Conservation (phyloP, 495 filamentous ascomycete species). For the Tuber borchii region DNA sequence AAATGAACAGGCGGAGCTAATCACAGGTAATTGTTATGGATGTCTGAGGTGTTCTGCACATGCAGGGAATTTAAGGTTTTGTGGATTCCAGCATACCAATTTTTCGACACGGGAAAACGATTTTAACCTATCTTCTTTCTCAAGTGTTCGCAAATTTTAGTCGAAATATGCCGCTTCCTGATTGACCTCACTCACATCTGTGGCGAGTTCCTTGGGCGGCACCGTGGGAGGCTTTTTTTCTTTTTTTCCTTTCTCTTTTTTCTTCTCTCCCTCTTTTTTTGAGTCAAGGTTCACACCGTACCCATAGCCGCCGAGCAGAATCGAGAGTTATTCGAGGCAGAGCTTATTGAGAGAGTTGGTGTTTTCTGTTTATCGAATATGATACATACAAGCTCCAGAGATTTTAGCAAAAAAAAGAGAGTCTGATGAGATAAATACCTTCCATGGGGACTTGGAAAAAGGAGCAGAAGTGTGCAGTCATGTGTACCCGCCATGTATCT, state of each 20-base stretch:
- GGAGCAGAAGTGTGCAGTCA: not conserved
- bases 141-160: not conserved
- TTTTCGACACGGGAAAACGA: not conserved
- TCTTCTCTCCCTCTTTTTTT: not conserved
- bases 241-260: not conserved
- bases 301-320: not conserved
- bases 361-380: not conserved
- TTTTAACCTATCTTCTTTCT: not conserved
- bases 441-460: not conserved
- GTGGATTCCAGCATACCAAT: not conserved
- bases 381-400: not conserved
- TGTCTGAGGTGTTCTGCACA: not conserved
- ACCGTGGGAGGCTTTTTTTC: not conserved
- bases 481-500: not conserved
- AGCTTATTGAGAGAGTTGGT: not conserved
- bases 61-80: conserved; percentile 1
- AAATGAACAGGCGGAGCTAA: not conserved
- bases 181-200: not conserved
- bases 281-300: not conserved
- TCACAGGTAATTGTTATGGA: not conserved
- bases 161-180: not conserved
- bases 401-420: not conserved
- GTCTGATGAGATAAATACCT: not conserved
- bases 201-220: not conserved
- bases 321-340: not conserved